Evolutionary conservation across 2,329 filamentous ascomycete genomes (phyloP).

Genomic region (Ophiocordyceps polyrhachis-furcata): DNA sequence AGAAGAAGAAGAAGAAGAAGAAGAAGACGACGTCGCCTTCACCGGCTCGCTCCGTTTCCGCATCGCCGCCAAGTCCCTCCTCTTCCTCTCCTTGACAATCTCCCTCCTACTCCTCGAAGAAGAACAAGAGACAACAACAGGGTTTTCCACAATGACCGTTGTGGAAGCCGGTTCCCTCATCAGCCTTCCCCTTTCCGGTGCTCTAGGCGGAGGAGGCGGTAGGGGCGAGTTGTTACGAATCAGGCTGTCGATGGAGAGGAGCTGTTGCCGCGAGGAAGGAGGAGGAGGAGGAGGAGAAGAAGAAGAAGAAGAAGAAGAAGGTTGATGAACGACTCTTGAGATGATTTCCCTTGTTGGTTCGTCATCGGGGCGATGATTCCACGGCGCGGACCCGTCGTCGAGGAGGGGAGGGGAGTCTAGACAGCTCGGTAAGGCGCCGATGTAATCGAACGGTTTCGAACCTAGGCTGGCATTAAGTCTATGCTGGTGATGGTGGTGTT

Average conservation of each 20-base stretch:
- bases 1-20: too few relatives aligned
- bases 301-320: too few relatives aligned
- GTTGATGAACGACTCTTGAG: too few relatives aligned
- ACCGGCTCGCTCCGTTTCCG: too few relatives aligned
- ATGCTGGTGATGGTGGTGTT: not conserved
- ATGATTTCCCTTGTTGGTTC: not conserved
- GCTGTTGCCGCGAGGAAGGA: too few relatives aligned
- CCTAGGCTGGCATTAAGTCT: slow-evolving; percentile 1
- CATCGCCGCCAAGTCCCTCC: slow-evolving; percentile 15
- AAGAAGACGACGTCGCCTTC: too few relatives aligned
- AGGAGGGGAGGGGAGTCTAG: too few relatives aligned
- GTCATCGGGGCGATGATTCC: not conserved
- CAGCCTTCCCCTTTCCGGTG: not conserved
- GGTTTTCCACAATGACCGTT: slow-evolving; percentile 4
- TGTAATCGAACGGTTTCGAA: slow-evolving; percentile 6
- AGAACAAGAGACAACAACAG: slow-evolving; percentile 2
- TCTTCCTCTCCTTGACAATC: slow-evolving; percentile 20
- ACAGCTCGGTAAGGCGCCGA: slow-evolving; percentile 6
- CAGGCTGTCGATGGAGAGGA: too few relatives aligned
- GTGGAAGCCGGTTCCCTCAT: not conserved
- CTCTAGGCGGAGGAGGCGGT: not conserved
- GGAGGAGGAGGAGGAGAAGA: too few relatives aligned
- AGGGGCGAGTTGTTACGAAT: not conserved
- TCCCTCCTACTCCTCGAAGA: slow-evolving; percentile 13
- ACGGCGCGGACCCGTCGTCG: too few relatives aligned